Conservation (phyloP, 2,329 filamentous ascomycete species). For the Pseudocercospora vitis region DNA sequence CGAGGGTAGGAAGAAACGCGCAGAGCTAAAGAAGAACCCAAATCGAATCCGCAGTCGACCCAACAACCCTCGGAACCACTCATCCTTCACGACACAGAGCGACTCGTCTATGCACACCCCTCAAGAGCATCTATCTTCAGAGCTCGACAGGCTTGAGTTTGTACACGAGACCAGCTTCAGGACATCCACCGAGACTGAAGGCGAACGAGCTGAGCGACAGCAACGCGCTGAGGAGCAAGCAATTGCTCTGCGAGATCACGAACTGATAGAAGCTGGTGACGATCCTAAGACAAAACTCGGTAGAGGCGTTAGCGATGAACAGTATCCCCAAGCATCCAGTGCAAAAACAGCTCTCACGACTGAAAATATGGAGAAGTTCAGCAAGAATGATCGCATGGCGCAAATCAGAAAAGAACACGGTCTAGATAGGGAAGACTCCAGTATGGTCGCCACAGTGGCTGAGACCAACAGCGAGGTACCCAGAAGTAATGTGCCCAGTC, state of each 20-base stretch:
- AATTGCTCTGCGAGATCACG: constrained; percentile 54
- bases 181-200: constrained; percentile 45
- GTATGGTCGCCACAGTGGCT: constrained; percentile 22
- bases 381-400: constrained; percentile 18
- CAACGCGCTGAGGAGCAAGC: constrained; percentile 57
- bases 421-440: constrained; percentile 19
- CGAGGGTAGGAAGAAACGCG: constrained; percentile 41
- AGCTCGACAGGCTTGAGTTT: constrained; percentile 39
- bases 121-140: constrained; percentile 36
- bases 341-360: constrained; percentile 26
- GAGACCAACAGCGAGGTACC: constrained; percentile 14
- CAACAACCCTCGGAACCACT: constrained; percentile 16
- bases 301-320: constrained; percentile 25
- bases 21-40: constrained; percentile 26
- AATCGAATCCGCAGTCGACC: constrained; percentile 22
- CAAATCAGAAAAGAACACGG: constrained; percentile 12
- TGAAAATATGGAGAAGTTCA: constrained; percentile 38
- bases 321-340: neutral
- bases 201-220: constrained; percentile 48
- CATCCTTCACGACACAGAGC: constrained; percentile 28
- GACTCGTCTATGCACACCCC: constrained; percentile 29
- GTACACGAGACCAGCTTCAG: constrained; percentile 43
- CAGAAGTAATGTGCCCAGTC: constrained; percentile 3
- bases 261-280: constrained; percentile 52
- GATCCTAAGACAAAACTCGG: constrained; percentile 36